These are phyloP conservation scores for Hirsutella thompsonii DNA, from an alignment of 2,329 filamentous ascomycete genomes.

Conservation along the genomic window DNA sequence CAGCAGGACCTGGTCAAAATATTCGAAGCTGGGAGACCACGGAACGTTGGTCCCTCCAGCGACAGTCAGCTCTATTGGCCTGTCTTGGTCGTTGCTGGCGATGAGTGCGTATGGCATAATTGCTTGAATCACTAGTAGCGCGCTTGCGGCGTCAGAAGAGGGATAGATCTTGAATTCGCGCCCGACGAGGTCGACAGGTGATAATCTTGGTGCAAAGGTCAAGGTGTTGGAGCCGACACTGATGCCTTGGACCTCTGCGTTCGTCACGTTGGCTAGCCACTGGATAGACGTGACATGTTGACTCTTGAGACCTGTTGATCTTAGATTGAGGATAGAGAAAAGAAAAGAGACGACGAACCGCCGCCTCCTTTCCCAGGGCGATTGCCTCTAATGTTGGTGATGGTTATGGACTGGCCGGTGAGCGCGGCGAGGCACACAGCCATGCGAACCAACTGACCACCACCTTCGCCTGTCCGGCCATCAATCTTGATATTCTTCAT, in stretches of 20 bases:
- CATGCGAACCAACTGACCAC: constrained; percentile 46
- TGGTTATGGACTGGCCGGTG: constrained; percentile 36
- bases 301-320: constrained; percentile 37
- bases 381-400: constrained; percentile 43
- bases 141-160: constrained; percentile 37
- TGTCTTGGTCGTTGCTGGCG: constrained; percentile 27
- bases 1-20: constrained; percentile 47
- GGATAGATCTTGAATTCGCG: constrained; percentile 36
- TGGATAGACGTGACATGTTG: constrained; percentile 46
- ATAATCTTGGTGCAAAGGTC: constrained; percentile 29
- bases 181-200: constrained; percentile 24
- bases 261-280: constrained; percentile 38
- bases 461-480: constrained; percentile 46
- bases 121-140: constrained; percentile 46
- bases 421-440: constrained; percentile 43
- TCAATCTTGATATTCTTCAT: constrained; percentile 34
- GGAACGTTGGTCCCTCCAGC: constrained; percentile 46
- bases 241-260: constrained; percentile 36
- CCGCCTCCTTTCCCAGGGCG: constrained; percentile 18
- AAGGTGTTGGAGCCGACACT: constrained; percentile 35
- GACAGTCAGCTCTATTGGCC: constrained; percentile 36
- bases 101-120: constrained; percentile 47
- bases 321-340: neutral
- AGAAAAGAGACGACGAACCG: constrained; percentile 12
- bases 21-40: constrained; percentile 47